Base-by-base conservation (phyloP, 768 basidiomycete species). In the Xerocomellus chrysenteron region DNA sequence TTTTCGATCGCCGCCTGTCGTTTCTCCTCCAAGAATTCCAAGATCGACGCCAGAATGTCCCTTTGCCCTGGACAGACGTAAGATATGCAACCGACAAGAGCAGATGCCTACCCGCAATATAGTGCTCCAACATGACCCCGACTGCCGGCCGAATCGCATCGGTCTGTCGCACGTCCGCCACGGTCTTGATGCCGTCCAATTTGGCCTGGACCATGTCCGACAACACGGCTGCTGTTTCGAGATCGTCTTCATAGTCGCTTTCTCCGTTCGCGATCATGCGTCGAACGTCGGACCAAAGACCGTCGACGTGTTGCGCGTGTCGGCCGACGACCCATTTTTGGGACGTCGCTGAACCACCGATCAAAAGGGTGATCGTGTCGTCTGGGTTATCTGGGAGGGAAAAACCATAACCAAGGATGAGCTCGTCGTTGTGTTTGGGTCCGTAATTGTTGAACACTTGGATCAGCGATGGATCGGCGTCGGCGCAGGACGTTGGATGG, bases 381-480 rank as follows among this genome's bases (percentile, higher is more conserved):
- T 94, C 91, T 0, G 88, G 88, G 60, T 97, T 97, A 30, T 83
- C 59, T 2, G 80, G 74, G 4, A 95, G 68, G 0, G 90, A 83
- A 73, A 98, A 98, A 1, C 96, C 95, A 66, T 97, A 98, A 6
- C 91, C 93, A 5, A 98, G 80, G 45, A 98, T 83, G 43, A 98
- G 80, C 71, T 95, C 92, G 28, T 91, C 80, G 69, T 96, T 95
- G 0, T 92, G 85, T 68, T 97, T 97, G 0, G 86, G 82, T 0
- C 94, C 95, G 69, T 97, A 97, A 68, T 96, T 96, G 74, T 94
- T 96, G 75, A 87, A 85, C 19, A 95, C 74, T 68, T 67, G 59
- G 32, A 55, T 12, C 48, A 77, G 65, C 16, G 77, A 0, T 7
- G 47, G 1, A 64, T 69, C 47, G 3, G 10, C 2, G 9, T 54